Conservation (phyloP, 225 moss, liverwort and hornwort genomes). For the Sphagnum tenellum region DNA sequence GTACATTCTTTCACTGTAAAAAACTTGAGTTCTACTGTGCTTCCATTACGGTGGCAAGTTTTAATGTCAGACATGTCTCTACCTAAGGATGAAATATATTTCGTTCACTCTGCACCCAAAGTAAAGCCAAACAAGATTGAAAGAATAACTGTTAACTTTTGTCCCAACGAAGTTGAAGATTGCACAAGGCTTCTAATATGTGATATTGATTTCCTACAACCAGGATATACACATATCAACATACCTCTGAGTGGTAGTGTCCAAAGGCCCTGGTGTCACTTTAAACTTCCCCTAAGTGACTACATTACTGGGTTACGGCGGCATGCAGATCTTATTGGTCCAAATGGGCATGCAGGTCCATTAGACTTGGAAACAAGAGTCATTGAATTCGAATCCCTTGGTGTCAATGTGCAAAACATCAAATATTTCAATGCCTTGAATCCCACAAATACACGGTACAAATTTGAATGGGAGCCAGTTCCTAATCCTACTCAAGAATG, state of each 20-base stretch:
- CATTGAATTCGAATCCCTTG: conserved; percentile 70
- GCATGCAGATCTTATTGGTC: conserved; percentile 31
- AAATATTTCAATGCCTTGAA: conserved; percentile 65
- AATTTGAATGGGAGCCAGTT: conserved; percentile 55
- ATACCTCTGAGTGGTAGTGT: conserved; percentile 59
- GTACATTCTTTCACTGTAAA: conserved; percentile 49
- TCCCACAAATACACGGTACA: conserved; percentile 54
- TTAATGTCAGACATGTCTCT: conserved; percentile 30
- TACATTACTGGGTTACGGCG: conserved; percentile 43
- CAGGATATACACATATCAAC: conserved; percentile 32
- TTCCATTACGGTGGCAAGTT: conserved; percentile 50
- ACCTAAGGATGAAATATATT: conserved; percentile 36
- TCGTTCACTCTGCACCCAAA: conserved; percentile 30
- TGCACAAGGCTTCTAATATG: conserved; percentile 50
- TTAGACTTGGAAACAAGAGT: conserved; percentile 47
- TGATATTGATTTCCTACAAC: conserved; percentile 49
- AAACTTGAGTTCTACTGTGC: conserved; percentile 40
- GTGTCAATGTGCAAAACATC: conserved; percentile 50
- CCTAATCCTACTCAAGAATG: conserved; percentile 35
- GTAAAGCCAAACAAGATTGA: conserved; percentile 13
- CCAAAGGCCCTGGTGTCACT: conserved; percentile 87
- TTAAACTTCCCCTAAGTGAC: conserved; percentile 72
- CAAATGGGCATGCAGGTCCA: conserved; percentile 42
- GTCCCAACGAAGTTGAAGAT: conserved; percentile 67
- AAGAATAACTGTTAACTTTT: conserved; percentile 48